Evolutionary conservation across 306 rosid species (phyloP).

Genomic region (Lathyrus oleraceus): DNA sequence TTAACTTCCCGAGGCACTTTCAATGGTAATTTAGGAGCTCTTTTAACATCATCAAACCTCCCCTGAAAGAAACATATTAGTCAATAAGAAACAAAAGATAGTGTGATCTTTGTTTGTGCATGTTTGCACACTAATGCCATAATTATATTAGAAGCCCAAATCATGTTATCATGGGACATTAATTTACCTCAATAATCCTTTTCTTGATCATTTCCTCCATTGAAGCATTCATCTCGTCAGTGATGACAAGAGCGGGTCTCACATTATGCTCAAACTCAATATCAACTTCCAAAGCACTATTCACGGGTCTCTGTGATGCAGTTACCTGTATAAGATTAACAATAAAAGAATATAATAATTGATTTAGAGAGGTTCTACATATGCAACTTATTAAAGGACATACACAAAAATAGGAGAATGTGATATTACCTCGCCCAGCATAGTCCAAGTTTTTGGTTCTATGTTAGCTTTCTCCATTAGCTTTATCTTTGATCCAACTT

Average conservation of each 20-base stretch:
- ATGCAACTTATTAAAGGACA: slow-evolving; percentile 6
- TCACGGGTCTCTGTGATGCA: slow-evolving; percentile 77
- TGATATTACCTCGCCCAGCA: slow-evolving; percentile 86
- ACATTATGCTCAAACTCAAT: slow-evolving; percentile 88
- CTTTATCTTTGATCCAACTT: slow-evolving; percentile 62
- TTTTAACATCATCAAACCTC: slow-evolving; percentile 69
- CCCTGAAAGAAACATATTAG: slow-evolving; percentile 49
- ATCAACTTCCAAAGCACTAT: slow-evolving; percentile 88
- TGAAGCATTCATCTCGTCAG: slow-evolving; percentile 82
- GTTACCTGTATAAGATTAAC: slow-evolving; percentile 58
- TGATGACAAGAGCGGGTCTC: slow-evolving; percentile 83
- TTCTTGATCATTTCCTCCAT: slow-evolving; percentile 78
- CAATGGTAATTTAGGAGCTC: slow-evolving; percentile 61
- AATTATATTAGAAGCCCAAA: slow-evolving; percentile 23
- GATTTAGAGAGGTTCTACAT: not conserved
- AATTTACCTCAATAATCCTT: slow-evolving; percentile 75
- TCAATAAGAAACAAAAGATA: slow-evolving; percentile 26
- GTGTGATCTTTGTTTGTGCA: not conserved
- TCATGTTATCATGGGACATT: slow-evolving; percentile 23
- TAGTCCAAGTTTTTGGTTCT: slow-evolving; percentile 82
- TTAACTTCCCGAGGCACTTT: slow-evolving; percentile 67
- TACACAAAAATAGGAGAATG: not conserved
- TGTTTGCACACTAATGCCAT: not conserved
- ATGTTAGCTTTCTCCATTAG: slow-evolving; percentile 75
- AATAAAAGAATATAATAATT: slow-evolving; percentile 17